A percentile compares a stretch with the other conserved stretches of the same genome.
phyloP scores from a whole-genome alignment of 2,329 filamentous ascomycete species.

The Tolypocladium pustulatum region DNA sequence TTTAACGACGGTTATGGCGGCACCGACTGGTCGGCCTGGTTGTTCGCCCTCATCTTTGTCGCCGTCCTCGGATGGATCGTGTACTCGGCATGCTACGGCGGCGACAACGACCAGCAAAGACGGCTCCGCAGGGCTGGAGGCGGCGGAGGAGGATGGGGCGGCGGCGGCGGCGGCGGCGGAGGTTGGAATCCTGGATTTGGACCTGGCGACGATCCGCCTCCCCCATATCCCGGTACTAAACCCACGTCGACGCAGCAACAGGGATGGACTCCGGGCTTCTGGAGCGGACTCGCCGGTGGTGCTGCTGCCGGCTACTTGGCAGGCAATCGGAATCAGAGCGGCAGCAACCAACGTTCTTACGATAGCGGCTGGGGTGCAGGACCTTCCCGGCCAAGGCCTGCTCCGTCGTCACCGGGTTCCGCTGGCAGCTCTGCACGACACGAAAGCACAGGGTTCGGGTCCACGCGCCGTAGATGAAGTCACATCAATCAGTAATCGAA shows the following conservation, averaged over 20 bases:
- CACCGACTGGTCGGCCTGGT: slow-evolving; percentile 22
- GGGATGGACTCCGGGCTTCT: slow-evolving; percentile 64
- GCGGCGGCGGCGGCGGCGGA: slow-evolving; percentile 29
- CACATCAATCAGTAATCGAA: neutral
- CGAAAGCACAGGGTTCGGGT: slow-evolving; percentile 64
- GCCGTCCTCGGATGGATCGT: slow-evolving; percentile 51
- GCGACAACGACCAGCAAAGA: slow-evolving; percentile 5
- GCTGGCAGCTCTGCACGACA: slow-evolving; percentile 35
- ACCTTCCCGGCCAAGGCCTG: slow-evolving; percentile 12
- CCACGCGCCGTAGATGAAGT: slow-evolving; percentile 46
- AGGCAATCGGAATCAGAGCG: slow-evolving; percentile 33
- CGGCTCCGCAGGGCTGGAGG: slow-evolving; percentile 18
- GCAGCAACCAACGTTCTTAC: slow-evolving; percentile 18
- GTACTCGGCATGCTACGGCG: slow-evolving; percentile 36
- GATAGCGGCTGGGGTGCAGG: slow-evolving; percentile 17
- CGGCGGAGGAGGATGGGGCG: slow-evolving; percentile 14
- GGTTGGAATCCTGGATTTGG: slow-evolving; percentile 27
- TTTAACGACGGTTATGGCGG: slow-evolving; percentile 19
- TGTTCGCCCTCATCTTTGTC: slow-evolving; percentile 55
- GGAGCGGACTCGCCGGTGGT: slow-evolving; percentile 57
- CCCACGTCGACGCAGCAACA: slow-evolving; percentile 19
- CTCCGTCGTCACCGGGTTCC: slow-evolving; percentile 23
- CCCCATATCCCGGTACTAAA: slow-evolving; percentile 31
- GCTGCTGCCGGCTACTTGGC: slow-evolving; percentile 59
- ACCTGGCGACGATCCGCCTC: slow-evolving; percentile 41